These are phyloP conservation scores for Sphaerobolus stellatus DNA, from an alignment of 1,284 basidiomycete species.

Conservation along the genomic window DNA sequence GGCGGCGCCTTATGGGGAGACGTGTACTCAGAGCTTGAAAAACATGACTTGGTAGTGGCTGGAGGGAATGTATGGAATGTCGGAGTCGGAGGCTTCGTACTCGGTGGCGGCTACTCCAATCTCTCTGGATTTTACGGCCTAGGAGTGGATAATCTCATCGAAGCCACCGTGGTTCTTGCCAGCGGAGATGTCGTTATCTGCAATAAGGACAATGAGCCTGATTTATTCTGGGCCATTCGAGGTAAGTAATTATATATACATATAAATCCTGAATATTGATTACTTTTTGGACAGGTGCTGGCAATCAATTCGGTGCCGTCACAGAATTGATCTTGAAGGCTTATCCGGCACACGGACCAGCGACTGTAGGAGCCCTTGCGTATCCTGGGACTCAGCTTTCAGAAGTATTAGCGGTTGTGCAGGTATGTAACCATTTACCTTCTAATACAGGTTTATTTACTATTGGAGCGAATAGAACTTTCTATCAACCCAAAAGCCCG, in stretches of 20 bases:
- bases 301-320: not conserved
- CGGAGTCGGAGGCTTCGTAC: slow-evolving; percentile 11
- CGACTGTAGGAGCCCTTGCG: not conserved
- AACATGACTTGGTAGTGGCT: slow-evolving; percentile 13
- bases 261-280: not conserved
- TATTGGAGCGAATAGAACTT: not conserved
- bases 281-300: not conserved
- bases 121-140: slow-evolving; percentile 16
- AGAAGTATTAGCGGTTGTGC: not conserved
- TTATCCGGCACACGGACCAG: not conserved
- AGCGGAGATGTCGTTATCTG: slow-evolving; percentile 20
- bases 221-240: slow-evolving; percentile 29
- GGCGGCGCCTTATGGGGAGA: slow-evolving; percentile 17
- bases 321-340: not conserved
- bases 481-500: not conserved
- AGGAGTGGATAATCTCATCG: slow-evolving; percentile 21
- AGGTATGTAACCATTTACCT: not conserved
- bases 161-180: slow-evolving; percentile 22
- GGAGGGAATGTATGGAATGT: slow-evolving; percentile 9
- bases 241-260: slow-evolving; percentile 9
- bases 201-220: slow-evolving; percentile 16
- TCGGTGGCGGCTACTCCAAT: slow-evolving; percentile 17
- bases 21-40: slow-evolving; percentile 14
- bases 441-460: not conserved
- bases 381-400: not conserved